Base-by-base conservation (phyloP, 768 basidiomycete species). In the Suillus subaureus region DNA sequence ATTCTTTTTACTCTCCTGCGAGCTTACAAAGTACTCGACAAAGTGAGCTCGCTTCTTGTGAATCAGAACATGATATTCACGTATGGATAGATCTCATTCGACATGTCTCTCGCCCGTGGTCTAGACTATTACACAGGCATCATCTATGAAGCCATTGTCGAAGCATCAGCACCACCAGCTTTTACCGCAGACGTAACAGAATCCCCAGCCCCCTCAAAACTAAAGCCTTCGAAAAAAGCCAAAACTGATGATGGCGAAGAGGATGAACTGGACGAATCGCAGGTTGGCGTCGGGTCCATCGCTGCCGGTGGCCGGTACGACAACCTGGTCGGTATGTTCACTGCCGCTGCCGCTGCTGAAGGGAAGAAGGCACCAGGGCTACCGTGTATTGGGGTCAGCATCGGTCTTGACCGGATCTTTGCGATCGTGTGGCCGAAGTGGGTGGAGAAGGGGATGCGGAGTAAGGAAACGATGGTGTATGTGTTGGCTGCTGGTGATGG, bases 301-400 rank as follows among this genome's bases (percentile, higher is more conserved):
- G 97, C 96, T n/a, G 97, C 93, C 1, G 97, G 97, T 13, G 97
- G 97, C 11, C 85, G 97, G 40, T 99, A 99, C 78, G 97, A 99
- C 80, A 89, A 90, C 62, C 90, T 99, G 28, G 97, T 99, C 1
- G 91, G 93, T 37, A 87, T 95, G 82, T 97, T 99, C 82, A 84
- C 87, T n/a, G 82, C 89, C 0, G 91, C 91, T 0, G 91, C 95
- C 0, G 85, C 93, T 0, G 89, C 87, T 2, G 88, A 89, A 61
- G 85, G 87, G 33, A 94, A 92, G 81, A 87, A 87, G 74, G 82
- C 83, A 2, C 75, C 83, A 12, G 78, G 81, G 0, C 83, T 95
- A 60, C 97, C 97, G 0, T 99, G 97, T 75, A 87, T 98, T 21
- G 96, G 97, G 4, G 87, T 98, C 43, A 92, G 90, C 68, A 91